Percentiles rank a stretch among this genome's conserved stretches.
Conservation (phyloP, 2,329 filamentous ascomycete genomes). For the Phyllosticta citriasiana region DNA sequence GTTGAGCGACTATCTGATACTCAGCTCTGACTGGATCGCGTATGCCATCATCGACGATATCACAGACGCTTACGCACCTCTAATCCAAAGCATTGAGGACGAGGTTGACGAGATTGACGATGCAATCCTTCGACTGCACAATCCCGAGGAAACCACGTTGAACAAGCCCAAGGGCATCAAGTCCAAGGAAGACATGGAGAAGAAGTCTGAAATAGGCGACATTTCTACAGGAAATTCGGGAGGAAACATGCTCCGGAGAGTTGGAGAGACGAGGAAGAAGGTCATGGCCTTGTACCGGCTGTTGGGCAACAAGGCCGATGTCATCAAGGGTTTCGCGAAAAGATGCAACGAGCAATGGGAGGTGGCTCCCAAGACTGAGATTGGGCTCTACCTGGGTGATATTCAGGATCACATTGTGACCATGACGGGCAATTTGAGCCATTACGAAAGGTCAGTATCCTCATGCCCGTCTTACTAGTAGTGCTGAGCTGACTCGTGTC, state of each 20-base stretch:
- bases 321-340: conserved; percentile 98
- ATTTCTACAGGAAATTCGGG: conserved; percentile 38
- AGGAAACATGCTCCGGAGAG: conserved; percentile 79
- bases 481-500: not conserved
- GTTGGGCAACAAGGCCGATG: conserved; percentile 93
- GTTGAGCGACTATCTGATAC: conserved; percentile 81
- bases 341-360: conserved; percentile 98
- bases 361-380: conserved; percentile 86
- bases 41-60: conserved; percentile 98
- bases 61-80: conserved; percentile 86
- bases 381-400: conserved; percentile 93
- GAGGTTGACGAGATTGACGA: conserved; percentile 98
- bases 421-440: conserved; percentile 91
- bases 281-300: conserved; percentile 93
- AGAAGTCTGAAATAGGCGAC: conserved; percentile 26
- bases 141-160: conserved; percentile 40
- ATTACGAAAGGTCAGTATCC: conserved; percentile 78
- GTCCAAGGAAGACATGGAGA: conserved; percentile 21
- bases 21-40: conserved; percentile 95
- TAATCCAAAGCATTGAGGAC: conserved; percentile 88
- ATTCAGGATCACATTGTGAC: conserved; percentile 99
- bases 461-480: conserved; percentile 7
- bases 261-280: conserved; percentile 91
- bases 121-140: conserved; percentile 73
- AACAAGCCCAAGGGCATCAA: conserved; percentile 20